Conservation (phyloP, 2,329 filamentous ascomycete genomes). For the Hirsutella thompsonii region DNA sequence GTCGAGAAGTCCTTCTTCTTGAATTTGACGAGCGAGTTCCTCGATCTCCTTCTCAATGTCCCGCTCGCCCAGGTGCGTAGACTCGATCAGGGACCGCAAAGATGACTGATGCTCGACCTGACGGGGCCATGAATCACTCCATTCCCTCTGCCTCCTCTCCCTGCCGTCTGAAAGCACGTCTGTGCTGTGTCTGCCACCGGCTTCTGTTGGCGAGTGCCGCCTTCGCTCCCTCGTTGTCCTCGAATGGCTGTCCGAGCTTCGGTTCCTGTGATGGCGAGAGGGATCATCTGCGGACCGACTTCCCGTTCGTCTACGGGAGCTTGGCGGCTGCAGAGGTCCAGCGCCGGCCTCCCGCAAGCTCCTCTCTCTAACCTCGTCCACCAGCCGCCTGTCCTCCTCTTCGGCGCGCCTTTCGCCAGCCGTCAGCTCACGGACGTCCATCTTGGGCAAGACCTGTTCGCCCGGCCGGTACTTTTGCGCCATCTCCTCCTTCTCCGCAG, state of each 20-base stretch:
- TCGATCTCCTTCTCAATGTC: slow-evolving; percentile 83
- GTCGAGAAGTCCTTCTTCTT: slow-evolving; percentile 76
- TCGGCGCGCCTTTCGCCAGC: slow-evolving; percentile 41
- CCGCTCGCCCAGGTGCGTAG: slow-evolving; percentile 60
- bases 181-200: slow-evolving; percentile 13
- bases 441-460: slow-evolving; percentile 62
- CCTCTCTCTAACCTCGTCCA: slow-evolving; percentile 60
- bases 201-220: slow-evolving; percentile 12
- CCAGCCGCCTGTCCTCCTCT: slow-evolving; percentile 53
- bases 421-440: slow-evolving; percentile 37
- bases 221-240: slow-evolving; percentile 11
- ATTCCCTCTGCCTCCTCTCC: slow-evolving; percentile 18
- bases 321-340: slow-evolving; percentile 19
- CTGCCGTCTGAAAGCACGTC: slow-evolving; percentile 25
- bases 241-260: slow-evolving; percentile 16
- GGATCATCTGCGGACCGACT: slow-evolving; percentile 21
- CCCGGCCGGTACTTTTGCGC: slow-evolving; percentile 65
- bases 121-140: slow-evolving; percentile 35
- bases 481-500: slow-evolving; percentile 65
- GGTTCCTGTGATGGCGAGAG: slow-evolving; percentile 17
- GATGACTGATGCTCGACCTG: slow-evolving; percentile 84
- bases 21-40: slow-evolving; percentile 78
- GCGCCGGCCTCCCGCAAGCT: slow-evolving; percentile 58
- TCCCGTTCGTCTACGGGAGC: slow-evolving; percentile 16
- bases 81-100: slow-evolving; percentile 70